Evolutionary conservation across 2,329 filamentous ascomycete species (phyloP).

Genomic region (Epichloe scottii): DNA sequence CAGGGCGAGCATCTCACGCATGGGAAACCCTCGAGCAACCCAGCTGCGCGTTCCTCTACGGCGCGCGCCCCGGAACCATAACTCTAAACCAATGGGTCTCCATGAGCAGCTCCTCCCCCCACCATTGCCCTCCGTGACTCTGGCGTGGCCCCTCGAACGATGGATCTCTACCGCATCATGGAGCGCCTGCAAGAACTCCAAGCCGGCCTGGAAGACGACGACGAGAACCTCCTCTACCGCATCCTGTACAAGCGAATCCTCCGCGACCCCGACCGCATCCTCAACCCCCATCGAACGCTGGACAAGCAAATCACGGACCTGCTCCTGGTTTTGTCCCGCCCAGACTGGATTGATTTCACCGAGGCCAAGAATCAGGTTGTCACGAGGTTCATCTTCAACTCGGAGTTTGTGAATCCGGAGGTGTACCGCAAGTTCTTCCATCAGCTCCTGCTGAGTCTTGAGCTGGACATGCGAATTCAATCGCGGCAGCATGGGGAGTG

Average conservation of each 20-base stretch:
- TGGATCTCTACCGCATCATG: slow-evolving; percentile 44
- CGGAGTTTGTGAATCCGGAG: slow-evolving; percentile 38
- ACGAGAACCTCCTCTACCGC: slow-evolving; percentile 46
- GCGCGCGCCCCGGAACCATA: slow-evolving; percentile 53
- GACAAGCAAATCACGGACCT: slow-evolving; percentile 63
- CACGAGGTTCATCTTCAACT: slow-evolving; percentile 58
- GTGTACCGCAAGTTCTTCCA: slow-evolving; percentile 60
- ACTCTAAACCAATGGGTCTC: slow-evolving; percentile 59
- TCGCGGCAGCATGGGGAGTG: slow-evolving; percentile 46
- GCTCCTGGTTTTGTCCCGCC: slow-evolving; percentile 54
- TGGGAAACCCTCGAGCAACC: slow-evolving; percentile 68
- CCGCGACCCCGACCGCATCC: slow-evolving; percentile 50
- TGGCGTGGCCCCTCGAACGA: slow-evolving; percentile 45
- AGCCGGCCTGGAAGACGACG: slow-evolving; percentile 40
- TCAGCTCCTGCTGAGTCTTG: slow-evolving; percentile 61
- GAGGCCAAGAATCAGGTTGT: slow-evolving; percentile 58
- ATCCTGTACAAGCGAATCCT: slow-evolving; percentile 57
- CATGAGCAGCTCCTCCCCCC: slow-evolving; percentile 44
- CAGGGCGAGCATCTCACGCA: slow-evolving; percentile 32
- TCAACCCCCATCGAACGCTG: slow-evolving; percentile 48
- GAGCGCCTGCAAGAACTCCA: slow-evolving; percentile 48
- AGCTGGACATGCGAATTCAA: slow-evolving; percentile 59
- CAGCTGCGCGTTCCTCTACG: slow-evolving; percentile 56
- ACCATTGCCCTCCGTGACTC: slow-evolving; percentile 45
- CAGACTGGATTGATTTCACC: slow-evolving; percentile 64